A percentile compares a stretch with the other conserved stretches of the same genome.
Evolutionary conservation across 441 rosid genomes (phyloP).

Genomic region (Breynia disticha): DNA sequence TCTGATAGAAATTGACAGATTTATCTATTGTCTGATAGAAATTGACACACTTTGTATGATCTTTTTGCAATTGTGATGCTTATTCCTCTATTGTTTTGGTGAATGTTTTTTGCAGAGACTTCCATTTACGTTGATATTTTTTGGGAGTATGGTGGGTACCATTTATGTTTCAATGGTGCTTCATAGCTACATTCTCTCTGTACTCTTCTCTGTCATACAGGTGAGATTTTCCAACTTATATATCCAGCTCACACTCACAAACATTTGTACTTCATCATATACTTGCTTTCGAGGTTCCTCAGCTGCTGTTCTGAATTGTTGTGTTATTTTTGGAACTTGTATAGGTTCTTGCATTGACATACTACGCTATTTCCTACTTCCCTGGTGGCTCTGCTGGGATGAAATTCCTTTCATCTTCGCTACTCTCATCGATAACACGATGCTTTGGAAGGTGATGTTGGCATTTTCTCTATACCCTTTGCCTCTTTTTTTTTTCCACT

Average conservation of each 20-base stretch:
- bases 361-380: constrained; percentile 55
- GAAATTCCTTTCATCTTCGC: constrained; percentile 41
- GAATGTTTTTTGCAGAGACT: constrained; percentile 40
- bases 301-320: background rate
- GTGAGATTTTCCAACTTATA: constrained; percentile 16
- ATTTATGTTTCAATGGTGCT: constrained; percentile 58
- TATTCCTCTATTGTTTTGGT: background rate
- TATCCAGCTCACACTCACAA: too few species aligned
- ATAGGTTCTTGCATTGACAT: constrained; percentile 49
- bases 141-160: constrained; percentile 57
- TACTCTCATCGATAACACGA: constrained; percentile 31
- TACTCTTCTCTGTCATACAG: constrained; percentile 54
- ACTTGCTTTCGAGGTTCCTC: background rate
- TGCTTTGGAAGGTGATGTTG: constrained; percentile 39
- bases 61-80: background rate
- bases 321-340: background rate
- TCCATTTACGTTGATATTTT: constrained; percentile 45
- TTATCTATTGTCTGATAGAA: background rate
- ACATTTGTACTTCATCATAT: background rate
- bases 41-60: background rate
- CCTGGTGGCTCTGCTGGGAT: constrained; percentile 61
- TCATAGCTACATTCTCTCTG: constrained; percentile 62
- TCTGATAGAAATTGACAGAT: background rate
- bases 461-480: background rate
- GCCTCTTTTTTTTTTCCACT: constrained; percentile 3